These are phyloP conservation scores for Neonectria hederae DNA, from an alignment of 2,329 filamentous ascomycete genomes.

Conservation along the genomic window DNA sequence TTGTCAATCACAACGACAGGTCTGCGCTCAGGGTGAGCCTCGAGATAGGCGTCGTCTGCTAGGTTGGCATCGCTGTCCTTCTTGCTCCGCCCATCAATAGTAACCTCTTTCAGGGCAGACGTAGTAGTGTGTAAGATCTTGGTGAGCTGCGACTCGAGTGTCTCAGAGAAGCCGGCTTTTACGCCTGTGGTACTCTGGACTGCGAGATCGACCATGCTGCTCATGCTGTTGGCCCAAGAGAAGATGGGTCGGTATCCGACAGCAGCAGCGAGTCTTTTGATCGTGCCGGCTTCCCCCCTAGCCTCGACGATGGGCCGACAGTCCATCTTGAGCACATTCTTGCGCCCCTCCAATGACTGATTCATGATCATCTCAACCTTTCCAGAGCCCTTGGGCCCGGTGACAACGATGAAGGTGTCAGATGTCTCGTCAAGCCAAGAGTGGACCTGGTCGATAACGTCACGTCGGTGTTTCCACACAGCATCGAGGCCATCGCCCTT, in stretches of 20 bases:
- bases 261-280: constrained; percentile 79
- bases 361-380: constrained; percentile 90
- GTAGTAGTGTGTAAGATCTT: constrained; percentile 91
- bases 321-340: constrained; percentile 85
- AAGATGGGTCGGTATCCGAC: constrained; percentile 95
- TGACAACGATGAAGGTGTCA: constrained; percentile 92
- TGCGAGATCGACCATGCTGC: constrained; percentile 89
- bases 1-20: constrained; percentile 92
- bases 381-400: constrained; percentile 89
- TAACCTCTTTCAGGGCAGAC: constrained; percentile 79
- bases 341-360: constrained; percentile 79
- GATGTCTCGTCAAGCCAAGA: constrained; percentile 88
- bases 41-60: constrained; percentile 86
- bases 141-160: constrained; percentile 84
- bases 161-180: constrained; percentile 94
- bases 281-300: constrained; percentile 85
- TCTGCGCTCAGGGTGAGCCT: constrained; percentile 84
- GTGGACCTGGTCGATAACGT: constrained; percentile 82
- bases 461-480: constrained; percentile 87
- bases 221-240: constrained; percentile 95
- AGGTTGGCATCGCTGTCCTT: constrained; percentile 77
- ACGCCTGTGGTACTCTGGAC: constrained; percentile 94
- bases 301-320: constrained; percentile 95
- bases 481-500: constrained; percentile 78
- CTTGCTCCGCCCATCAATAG: constrained; percentile 74